Base-by-base conservation (phyloP, 2,329 filamentous ascomycete genomes). In the Phialocephala subalpina region DNA sequence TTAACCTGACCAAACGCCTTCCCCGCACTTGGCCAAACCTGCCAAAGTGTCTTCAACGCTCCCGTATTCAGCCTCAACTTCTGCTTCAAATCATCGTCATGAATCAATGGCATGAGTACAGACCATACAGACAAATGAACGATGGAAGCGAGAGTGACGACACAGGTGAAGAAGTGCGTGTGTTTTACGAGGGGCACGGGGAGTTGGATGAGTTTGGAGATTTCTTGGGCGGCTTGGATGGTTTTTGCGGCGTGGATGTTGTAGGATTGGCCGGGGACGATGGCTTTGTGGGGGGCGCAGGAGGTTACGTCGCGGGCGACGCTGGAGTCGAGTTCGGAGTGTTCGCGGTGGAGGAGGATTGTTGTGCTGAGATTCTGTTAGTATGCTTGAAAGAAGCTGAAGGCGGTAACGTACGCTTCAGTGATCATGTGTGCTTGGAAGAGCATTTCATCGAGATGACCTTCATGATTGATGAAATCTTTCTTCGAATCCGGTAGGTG, bases 391-490 rank as follows among this genome's bases (percentile, higher is more conserved):
- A 12, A 62, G 20, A 20, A 29, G 5, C 5, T 25, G 42, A 6
- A 36, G 36, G 33, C 27, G 33, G 16, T 12, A 20, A 58, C 74
- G 71, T 72, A 76, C 72, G 78, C 78, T 62, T 86, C 82, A 60
- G 86, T 83, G 73, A 97, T 92, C 87, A 97, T 95, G 69, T 92
- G 90, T 0, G 92, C 94, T 77, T 97, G 93, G 80, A 97, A 97
- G 78, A 97, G 89, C 86, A 97, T 91, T 79, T 97, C 93, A 76
- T 97, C 94, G 12, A 94, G 83, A 61, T 88, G 85, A 36, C 92
- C 90, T 71, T 90, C 87, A 68, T 86, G 85, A 66, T 88, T 86
- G 61, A 97, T 81, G 18, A 92, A 83, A 67, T 92, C 87, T 63
- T 84, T 84, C 79, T 97, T 97, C 16, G 83, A 83, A 18, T 85